Percentiles rank a stretch among this genome's conserved stretches.
Evolutionary conservation across 1,139 yeast genomes (phyloP).

Genomic region (Zygosaccharomyces pseudobailii): DNA sequence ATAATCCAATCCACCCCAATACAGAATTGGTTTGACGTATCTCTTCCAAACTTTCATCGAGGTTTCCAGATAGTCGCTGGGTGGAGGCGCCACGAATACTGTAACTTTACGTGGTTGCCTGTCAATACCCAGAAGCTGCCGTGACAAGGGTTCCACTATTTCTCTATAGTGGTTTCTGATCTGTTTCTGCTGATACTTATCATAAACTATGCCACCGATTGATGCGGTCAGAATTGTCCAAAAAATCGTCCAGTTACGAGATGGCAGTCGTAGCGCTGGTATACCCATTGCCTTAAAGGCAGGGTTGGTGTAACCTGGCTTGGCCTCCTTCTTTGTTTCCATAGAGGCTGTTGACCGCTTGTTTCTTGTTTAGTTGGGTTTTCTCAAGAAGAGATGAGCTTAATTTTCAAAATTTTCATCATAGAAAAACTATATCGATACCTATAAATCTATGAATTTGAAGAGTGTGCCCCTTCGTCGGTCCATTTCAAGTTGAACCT

Average conservation of each 20-base stretch:
- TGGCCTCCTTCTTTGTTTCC: slow-evolving; percentile 9
- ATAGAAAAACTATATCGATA: background rate
- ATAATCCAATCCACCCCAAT: slow-evolving; percentile 82
- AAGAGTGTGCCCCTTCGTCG: slow-evolving; percentile 25
- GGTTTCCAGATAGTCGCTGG: slow-evolving; percentile 81
- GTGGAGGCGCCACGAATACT: slow-evolving; percentile 91
- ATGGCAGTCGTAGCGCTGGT: slow-evolving; percentile 70
- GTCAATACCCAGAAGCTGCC: slow-evolving; percentile 43
- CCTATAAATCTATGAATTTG: slow-evolving; percentile 1
- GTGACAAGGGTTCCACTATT: slow-evolving; percentile 49
- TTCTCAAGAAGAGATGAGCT: background rate
- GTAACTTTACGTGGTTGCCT: slow-evolving; percentile 69
- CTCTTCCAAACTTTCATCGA: slow-evolving; percentile 71
- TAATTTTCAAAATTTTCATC: background rate
- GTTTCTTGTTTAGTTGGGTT: background rate
- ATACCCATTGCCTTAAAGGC: slow-evolving; percentile 88
- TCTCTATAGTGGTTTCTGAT: slow-evolving; percentile 65
- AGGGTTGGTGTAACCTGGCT: slow-evolving; percentile 68
- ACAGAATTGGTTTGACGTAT: slow-evolving; percentile 81
- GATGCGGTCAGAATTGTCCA: slow-evolving; percentile 65
- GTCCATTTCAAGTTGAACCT: slow-evolving; percentile 73
- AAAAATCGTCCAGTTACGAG: slow-evolving; percentile 90
- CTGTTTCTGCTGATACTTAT: slow-evolving; percentile 64
- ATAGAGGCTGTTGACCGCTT: background rate
- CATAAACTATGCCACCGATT: slow-evolving; percentile 74